Evolutionary conservation across 129 eudicot species (phyloP), one percentile per base, ranked within the genome.

Genomic region (Flaveria ramosissima): DNA sequence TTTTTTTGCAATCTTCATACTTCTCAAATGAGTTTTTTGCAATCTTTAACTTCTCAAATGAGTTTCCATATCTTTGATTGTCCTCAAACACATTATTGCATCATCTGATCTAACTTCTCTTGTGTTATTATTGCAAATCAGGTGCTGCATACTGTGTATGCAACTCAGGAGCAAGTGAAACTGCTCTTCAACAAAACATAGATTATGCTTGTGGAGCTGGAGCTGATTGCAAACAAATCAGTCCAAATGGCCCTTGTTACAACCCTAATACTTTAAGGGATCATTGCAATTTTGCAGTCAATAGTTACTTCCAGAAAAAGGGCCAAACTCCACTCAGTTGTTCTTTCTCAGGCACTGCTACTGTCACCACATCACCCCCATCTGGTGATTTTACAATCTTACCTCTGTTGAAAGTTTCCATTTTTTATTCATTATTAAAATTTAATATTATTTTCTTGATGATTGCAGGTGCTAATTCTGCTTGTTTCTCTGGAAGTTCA

Each of bases 181-280:
- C 76, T 21, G 80, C 60, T 6, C 82, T 82, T 9, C 93, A 89
- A 70, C 78, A 77, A 75, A 79, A 70, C 83, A 93, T 93, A 79
- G 96, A 93, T 76, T 93, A 80, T 78, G 98, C 97, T 61, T 93
- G 98, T 88, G 96, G 89, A 79, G 68, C 72, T 77, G 92, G 96
- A 48, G 97, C 96, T 85, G 90, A 87, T 77, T 92, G 97, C 57
- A 13, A 88, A 1, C 70, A 83, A 17, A 92, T 92, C 46, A 50
- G 9, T 7, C 89, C 48, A 80, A 86, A 47, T 78, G 97, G 97
- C 17, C 26, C 86, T 66, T 92, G 97, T 80, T 92, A 63, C 52
- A 85, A 70, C 74, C 97, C 97, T 2, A 92, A 92, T 67, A 82
- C 88, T 55, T 81, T 89, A 0, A 87, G 70, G 46, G 96, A 85